phyloP scores from a whole-genome alignment of 208 protist species.

The Herpetomonas tarakana region DNA sequence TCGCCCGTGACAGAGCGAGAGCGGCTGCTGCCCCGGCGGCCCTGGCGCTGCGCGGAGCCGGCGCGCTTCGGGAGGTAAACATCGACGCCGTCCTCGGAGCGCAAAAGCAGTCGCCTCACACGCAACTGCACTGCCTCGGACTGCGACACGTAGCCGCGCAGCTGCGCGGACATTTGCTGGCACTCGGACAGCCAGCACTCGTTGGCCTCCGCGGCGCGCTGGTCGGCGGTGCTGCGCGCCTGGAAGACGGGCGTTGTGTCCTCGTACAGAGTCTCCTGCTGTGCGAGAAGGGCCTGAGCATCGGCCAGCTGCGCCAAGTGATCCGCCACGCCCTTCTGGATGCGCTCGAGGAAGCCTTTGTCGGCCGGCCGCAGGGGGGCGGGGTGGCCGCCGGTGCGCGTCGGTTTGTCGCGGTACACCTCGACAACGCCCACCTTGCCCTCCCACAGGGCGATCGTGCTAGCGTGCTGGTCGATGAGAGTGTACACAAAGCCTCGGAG shows the following conservation, averaged over 20 bases:
- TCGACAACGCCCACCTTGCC: conserved; percentile 20
- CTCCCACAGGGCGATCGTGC: conserved; percentile 26
- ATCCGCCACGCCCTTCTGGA: conserved; percentile 2
- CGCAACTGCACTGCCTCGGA: background rate
- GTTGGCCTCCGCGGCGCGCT: background rate
- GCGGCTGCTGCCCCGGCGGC: background rate
- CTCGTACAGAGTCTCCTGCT: conserved; percentile 5
- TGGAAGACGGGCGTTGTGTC: conserved; percentile 5
- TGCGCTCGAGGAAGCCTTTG: conserved; percentile 25
- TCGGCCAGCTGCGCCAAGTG: conserved; percentile 18
- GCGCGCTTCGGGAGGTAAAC: background rate
- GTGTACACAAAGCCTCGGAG: conserved; percentile 25
- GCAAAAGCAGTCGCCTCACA: background rate
- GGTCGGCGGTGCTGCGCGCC: background rate
- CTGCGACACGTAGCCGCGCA: background rate
- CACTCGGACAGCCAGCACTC: background rate
- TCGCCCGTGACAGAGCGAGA: background rate
- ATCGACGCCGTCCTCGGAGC: background rate
- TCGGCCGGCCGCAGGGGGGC: conserved; percentile 26
- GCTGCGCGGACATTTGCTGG: background rate
- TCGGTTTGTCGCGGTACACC: conserved; percentile 29
- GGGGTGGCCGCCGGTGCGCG: conserved; percentile 28
- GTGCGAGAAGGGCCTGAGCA: conserved; percentile 17
- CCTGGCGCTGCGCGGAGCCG: background rate
- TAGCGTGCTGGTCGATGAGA: conserved; percentile 20